A percentile compares a stretch with the other conserved stretches of the same genome.
Evolutionary conservation across 169 alveolate genomes (phyloP).

Genomic region (Plasmodium cynomolgi): DNA sequence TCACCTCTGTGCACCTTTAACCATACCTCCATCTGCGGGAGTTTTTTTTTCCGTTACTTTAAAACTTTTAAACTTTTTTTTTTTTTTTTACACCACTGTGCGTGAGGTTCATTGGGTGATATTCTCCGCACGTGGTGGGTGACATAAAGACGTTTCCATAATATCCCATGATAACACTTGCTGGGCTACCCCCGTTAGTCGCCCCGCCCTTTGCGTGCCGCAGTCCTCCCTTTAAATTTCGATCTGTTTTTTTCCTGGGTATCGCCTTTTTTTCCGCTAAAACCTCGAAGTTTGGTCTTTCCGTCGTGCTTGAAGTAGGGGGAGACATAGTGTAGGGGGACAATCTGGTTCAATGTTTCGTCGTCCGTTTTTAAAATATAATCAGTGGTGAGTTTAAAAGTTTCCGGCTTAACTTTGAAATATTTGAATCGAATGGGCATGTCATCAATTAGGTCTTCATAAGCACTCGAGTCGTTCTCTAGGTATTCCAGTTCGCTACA

Average conservation of each 20-base stretch:
- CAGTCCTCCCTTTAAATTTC: neutral
- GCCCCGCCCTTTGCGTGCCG: neutral
- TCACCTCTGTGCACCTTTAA: neutral
- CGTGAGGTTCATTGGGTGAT: neutral
- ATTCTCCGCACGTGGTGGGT: neutral
- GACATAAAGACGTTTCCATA: neutral
- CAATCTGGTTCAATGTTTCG: slow-evolving; percentile 76
- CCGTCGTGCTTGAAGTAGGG: neutral
- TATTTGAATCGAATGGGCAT: slow-evolving; percentile 84
- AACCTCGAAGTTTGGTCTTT: neutral
- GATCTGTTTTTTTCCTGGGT: neutral
- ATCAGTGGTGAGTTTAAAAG: slow-evolving; percentile 76
- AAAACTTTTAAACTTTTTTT: neutral
- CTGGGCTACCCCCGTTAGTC: neutral
- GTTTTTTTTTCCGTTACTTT: neutral
- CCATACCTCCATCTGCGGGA: neutral
- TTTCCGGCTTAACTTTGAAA: slow-evolving; percentile 79
- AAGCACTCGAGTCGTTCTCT: slow-evolving; percentile 77
- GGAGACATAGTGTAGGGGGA: slow-evolving; percentile 74
- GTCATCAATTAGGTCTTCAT: slow-evolving; percentile 84
- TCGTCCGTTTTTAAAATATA: slow-evolving; percentile 79
- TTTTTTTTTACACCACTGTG: neutral
- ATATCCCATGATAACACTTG: neutral
- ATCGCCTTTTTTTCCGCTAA: neutral
- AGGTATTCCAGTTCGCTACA: slow-evolving; percentile 20